A percentile compares a stretch with the other conserved stretches of the same genome.
These are phyloP conservation scores for Leptographium flavum DNA, from an alignment of 2,329 filamentous ascomycete species.

Conservation along the genomic window DNA sequence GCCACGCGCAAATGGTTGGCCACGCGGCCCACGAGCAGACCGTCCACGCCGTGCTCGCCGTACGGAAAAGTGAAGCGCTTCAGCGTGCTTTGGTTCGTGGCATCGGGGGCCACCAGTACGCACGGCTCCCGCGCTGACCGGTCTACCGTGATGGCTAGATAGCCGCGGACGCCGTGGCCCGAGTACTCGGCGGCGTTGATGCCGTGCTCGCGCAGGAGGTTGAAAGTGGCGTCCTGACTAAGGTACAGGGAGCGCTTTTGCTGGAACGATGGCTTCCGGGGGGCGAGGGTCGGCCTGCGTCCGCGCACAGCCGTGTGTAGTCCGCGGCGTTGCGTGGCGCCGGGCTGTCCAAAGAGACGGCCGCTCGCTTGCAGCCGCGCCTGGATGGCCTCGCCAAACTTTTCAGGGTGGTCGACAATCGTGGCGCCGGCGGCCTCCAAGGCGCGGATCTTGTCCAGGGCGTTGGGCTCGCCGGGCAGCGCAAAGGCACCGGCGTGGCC, in stretches of 20 bases:
- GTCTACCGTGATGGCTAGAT: constrained; percentile 52
- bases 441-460: constrained; percentile 49
- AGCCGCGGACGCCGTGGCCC: constrained; percentile 24
- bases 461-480: constrained; percentile 49
- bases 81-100: background rate
- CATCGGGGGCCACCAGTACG: constrained; percentile 40
- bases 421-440: constrained; percentile 52
- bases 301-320: constrained; percentile 29
- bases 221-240: constrained; percentile 19
- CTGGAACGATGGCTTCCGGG: background rate
- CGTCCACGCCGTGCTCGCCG: constrained; percentile 27
- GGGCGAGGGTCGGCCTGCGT: background rate
- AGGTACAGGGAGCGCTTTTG: constrained; percentile 42
- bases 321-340: constrained; percentile 25
- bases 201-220: constrained; percentile 37
- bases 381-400: constrained; percentile 57
- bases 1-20: constrained; percentile 38
- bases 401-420: constrained; percentile 62
- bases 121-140: constrained; percentile 47
- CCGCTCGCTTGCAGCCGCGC: constrained; percentile 29
- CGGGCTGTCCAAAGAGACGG: constrained; percentile 12
- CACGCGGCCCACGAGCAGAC: constrained; percentile 25
- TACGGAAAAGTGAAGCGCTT: constrained; percentile 51
- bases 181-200: constrained; percentile 27
- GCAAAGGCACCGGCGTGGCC: constrained; percentile 67